Percentiles rank a stretch among this genome's conserved stretches.
Evolutionary conservation across 805 yeast species (phyloP).

Genomic region (Cyberlindnera suaveolens): DNA sequence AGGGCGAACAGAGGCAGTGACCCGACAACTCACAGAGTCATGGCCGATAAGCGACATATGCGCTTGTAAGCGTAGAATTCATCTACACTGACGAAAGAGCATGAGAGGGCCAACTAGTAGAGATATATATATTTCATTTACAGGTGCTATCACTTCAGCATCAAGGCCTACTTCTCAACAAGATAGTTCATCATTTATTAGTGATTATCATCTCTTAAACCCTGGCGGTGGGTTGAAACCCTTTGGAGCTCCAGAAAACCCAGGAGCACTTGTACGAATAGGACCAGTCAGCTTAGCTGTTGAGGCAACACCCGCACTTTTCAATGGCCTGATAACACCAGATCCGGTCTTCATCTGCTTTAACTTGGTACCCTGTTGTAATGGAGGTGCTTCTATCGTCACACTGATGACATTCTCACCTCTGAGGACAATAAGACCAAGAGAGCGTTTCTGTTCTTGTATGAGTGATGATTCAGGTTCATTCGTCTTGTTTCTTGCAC

Average conservation of each 20-base stretch:
- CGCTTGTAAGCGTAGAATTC: too few relatives aligned
- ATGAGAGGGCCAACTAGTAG: too few relatives aligned
- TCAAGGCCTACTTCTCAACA: too few relatives aligned
- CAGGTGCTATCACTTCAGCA: too few relatives aligned
- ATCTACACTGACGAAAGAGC: too few relatives aligned
- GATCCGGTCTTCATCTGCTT: slow-evolving; percentile 22
- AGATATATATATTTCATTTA: too few relatives aligned
- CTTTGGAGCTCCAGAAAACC: slow-evolving; percentile 30
- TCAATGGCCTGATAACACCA: slow-evolving; percentile 27
- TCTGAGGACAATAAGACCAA: slow-evolving; percentile 79
- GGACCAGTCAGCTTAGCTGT: slow-evolving; percentile 17
- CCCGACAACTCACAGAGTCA: too few relatives aligned
- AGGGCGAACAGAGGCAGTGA: too few relatives aligned
- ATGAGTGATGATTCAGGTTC: slow-evolving; percentile 29
- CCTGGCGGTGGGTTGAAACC: slow-evolving; percentile 46
- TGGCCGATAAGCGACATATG: too few relatives aligned
- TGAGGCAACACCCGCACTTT: slow-evolving; percentile 4
- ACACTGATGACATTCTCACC: slow-evolving; percentile 79
- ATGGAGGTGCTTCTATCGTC: slow-evolving; percentile 27
- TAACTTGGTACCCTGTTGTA: slow-evolving; percentile 18
- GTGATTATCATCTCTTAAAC: slow-evolving; percentile 24
- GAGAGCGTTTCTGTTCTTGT: slow-evolving; percentile 61
- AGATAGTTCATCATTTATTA: too few relatives aligned
- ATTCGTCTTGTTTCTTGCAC: slow-evolving; percentile 26
- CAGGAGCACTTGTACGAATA: slow-evolving; percentile 25